These are phyloP conservation scores for Salinomyces thailandicus DNA, from an alignment of 2,329 filamentous ascomycete genomes.

Conservation along the genomic window DNA sequence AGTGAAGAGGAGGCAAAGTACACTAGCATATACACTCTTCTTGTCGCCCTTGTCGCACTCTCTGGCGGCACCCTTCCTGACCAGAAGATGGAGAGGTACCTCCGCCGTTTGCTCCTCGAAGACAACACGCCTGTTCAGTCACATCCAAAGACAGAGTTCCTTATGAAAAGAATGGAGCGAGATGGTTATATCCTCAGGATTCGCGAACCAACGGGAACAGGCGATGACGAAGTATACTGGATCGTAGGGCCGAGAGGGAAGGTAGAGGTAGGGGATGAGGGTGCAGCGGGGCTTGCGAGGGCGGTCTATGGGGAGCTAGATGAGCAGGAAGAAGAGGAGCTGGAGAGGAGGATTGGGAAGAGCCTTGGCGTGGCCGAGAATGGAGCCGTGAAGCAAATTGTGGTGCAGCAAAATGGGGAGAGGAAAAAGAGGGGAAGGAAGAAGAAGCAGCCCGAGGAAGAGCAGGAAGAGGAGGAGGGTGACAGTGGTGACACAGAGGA, in stretches of 20 bases:
- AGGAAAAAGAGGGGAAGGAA: constrained; percentile 11
- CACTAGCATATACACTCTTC: constrained; percentile 65
- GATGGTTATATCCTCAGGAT: constrained; percentile 75
- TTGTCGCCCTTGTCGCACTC: constrained; percentile 67
- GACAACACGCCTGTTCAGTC: constrained; percentile 50
- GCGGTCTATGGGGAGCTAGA: constrained; percentile 40
- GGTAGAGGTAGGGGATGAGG: constrained; percentile 69
- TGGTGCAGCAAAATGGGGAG: constrained; percentile 1
- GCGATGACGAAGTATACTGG: constrained; percentile 71
- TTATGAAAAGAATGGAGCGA: constrained; percentile 63
- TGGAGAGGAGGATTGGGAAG: constrained; percentile 25
- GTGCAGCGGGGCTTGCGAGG: constrained; percentile 59
- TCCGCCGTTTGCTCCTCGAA: constrained; percentile 65
- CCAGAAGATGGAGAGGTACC: constrained; percentile 63
- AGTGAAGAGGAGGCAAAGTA: constrained; percentile 65
- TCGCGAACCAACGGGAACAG: constrained; percentile 52
- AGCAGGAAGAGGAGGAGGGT: constrained; percentile 9
- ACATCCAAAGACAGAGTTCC: constrained; percentile 58
- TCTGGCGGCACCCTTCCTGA: constrained; percentile 63
- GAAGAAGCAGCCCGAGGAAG: constrained; percentile 7
- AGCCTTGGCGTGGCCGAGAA: constrained; percentile 22
- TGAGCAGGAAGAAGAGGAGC: constrained; percentile 18
- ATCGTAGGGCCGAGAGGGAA: constrained; percentile 76
- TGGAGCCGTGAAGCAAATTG: constrained; percentile 2
- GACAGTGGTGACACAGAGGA: constrained; percentile 10